Evolutionary conservation across 2,329 filamentous ascomycete species (phyloP).

Genomic region (Fusarium domesticum): DNA sequence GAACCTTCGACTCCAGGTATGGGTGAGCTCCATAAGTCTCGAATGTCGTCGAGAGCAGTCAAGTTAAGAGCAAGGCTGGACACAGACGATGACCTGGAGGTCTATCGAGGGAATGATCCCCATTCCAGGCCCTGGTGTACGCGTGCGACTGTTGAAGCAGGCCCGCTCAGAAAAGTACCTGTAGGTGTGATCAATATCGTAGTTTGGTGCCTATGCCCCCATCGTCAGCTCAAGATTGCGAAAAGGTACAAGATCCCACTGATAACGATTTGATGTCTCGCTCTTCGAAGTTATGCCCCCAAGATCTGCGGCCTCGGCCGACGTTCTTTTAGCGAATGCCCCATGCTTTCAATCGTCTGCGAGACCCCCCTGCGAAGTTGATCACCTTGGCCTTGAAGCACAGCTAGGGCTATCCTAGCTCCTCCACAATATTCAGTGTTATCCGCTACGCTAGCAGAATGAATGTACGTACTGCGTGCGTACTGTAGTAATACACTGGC

Average conservation of each 20-base stretch:
- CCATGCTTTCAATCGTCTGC: conserved; percentile 22
- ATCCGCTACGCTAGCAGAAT: conserved; percentile 23
- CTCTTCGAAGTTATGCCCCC: conserved; percentile 3
- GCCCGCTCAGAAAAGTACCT: not conserved
- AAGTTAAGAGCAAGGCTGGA: no score
- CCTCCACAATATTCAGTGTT: conserved; percentile 27
- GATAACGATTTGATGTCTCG: not conserved
- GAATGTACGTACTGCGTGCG: conserved; percentile 14
- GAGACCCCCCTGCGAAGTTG: conserved; percentile 26
- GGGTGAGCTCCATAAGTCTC: no score
- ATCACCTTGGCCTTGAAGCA: conserved; percentile 20
- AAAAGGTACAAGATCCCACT: not conserved
- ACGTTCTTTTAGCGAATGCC: conserved; percentile 30
- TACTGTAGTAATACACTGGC: not conserved
- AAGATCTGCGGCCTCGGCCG: conserved; percentile 13
- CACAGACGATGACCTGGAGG: no score
- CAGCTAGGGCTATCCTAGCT: conserved; percentile 31
- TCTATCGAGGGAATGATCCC: no score
- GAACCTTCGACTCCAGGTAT: no score
- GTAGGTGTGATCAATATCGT: not conserved
- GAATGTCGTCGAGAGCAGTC: no score
- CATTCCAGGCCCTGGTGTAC: no score
- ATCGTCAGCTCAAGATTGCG: not conserved
- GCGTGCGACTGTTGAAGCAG: not conserved
- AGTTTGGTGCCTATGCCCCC: not conserved